phyloP scores from a whole-genome alignment of 83 land plant species.

The Picea engelmannii region DNA sequence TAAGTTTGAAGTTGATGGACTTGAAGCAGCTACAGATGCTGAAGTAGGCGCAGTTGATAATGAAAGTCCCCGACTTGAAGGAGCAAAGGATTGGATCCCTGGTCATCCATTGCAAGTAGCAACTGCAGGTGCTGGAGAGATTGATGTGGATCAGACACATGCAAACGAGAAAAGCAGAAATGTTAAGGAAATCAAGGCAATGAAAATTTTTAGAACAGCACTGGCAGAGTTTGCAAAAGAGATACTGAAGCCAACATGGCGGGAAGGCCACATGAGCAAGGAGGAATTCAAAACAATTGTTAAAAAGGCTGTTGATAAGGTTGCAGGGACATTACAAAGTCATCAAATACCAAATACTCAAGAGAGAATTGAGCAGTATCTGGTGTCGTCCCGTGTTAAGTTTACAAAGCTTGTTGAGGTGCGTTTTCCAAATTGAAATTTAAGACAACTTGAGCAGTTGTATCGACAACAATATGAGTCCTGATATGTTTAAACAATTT shows the following conservation, averaged over 20 bases:
- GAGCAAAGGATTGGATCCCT: conserved; percentile 17
- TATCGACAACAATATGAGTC: conserved; percentile 57
- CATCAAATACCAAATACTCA: conserved; percentile 78
- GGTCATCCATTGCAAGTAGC: conserved; percentile 14
- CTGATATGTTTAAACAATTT: conserved; percentile 31
- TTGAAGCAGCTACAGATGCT: conserved; percentile 14
- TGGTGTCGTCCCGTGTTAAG: conserved; percentile 63
- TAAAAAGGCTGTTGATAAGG: conserved; percentile 94
- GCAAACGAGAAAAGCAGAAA: conserved; percentile 21
- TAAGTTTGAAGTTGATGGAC: background rate
- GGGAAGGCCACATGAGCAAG: conserved; percentile 86
- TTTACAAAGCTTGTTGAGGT: conserved; percentile 94
- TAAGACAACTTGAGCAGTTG: background rate
- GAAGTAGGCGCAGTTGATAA: conserved; percentile 32
- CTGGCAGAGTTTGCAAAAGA: conserved; percentile 90
- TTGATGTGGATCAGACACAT: conserved; percentile 9
- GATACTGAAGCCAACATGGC: conserved; percentile 85
- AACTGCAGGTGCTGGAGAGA: conserved; percentile 14
- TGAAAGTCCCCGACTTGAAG: conserved; percentile 27
- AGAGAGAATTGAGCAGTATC: conserved; percentile 78
- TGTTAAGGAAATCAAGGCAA: conserved; percentile 59
- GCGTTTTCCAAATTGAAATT: background rate
- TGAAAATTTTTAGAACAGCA: conserved; percentile 66
- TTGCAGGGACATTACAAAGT: conserved; percentile 58
- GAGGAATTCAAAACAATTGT: conserved; percentile 90